Evolutionary conservation across 345 rosid genomes (phyloP), one percentile per base, ranked within the genome.

Genomic region (rapeseed (Brassica napus)): DNA sequence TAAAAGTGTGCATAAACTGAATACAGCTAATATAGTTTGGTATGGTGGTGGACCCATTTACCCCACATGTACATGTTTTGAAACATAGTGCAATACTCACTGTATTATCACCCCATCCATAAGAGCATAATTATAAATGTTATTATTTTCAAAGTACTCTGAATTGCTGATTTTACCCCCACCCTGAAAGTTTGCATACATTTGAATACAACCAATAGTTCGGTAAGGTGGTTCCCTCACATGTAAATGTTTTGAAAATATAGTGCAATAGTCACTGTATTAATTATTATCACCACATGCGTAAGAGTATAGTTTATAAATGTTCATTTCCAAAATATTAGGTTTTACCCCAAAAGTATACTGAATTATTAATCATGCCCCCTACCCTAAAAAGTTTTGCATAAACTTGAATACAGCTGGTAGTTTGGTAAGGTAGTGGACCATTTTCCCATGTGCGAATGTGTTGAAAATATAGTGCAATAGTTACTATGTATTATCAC

Each of bases 1-100:
- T 21, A 24, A 21, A 58, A 21, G 1, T 21, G 62, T 58, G 62
- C 62, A 58, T 58, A 8, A 21, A 3, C 2, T 10, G 58, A 37
- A 60, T 73, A 73, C 78, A 79, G 82, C 78, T 61, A 61, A 68
- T 34, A 28, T 3, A 12, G 44, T 55, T 55, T 15, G 42, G 31
- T 64, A 35, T 35, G 11, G 62, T 78, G 65, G 81, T 78, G 65
- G 76, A 16, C 71, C 31, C 31, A 39, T 39, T 60, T 30, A 12
- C 8, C 42, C 61, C 44, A 63, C 28, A 42, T 57, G 76, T 24
- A 65, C 12, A 44, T 72, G 12, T 72, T 30, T 37, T 12, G 0
- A 28, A 28, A 18, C 42, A 1, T 59, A 23, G 23, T 67, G 16
- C 61, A 21, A 57, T 12, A 18, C 28, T 30, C 68, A 59, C 31